These are phyloP conservation scores for Neopestalotiopsis rosae DNA, from an alignment of 2,329 filamentous ascomycete genomes.

Conservation along the genomic window DNA sequence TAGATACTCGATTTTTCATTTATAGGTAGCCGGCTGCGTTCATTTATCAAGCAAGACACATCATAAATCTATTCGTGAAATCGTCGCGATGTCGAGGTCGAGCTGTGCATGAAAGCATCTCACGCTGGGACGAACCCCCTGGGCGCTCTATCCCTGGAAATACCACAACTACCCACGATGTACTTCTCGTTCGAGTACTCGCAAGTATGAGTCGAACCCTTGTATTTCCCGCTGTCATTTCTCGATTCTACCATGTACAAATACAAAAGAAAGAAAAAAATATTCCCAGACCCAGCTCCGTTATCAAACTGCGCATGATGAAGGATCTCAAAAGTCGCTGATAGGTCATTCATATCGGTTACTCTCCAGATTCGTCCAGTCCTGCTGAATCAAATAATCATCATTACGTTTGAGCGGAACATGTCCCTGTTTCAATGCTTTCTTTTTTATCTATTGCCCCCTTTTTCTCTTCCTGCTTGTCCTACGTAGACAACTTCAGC, in stretches of 20 bases:
- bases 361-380: background rate
- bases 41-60: no score
- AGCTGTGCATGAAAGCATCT: no score
- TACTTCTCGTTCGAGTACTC: no score
- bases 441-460: background rate
- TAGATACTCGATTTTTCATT: background rate
- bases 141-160: no score
- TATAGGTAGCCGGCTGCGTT: no score
- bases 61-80: no score
- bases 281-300: background rate
- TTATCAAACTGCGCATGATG: background rate
- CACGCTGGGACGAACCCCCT: no score
- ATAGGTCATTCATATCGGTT: background rate
- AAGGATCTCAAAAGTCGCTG: background rate
- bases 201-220: no score
- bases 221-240: no score
- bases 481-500: no score
- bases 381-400: conserved; percentile 2
- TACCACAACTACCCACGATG: no score
- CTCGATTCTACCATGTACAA: background rate
- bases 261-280: background rate
- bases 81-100: no score
- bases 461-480: background rate
- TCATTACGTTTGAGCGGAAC: background rate
- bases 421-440: background rate